phyloP scores from a whole-genome alignment of 129 eudicot genomes.

The Kitagawia praeruptora region DNA sequence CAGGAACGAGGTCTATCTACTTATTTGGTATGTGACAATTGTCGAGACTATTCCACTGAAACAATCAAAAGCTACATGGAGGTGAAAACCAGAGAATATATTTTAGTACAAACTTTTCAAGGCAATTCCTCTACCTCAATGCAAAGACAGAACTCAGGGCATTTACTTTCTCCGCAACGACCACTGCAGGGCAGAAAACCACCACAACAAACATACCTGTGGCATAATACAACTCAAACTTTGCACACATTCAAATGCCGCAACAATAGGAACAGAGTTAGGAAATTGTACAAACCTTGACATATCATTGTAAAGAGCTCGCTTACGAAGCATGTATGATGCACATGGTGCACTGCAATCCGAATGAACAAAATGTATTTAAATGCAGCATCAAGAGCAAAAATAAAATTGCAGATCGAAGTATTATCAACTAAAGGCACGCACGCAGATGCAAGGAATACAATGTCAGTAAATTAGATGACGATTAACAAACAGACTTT shows the following conservation, averaged over 20 bases:
- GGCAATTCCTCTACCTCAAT: slow-evolving; percentile 57
- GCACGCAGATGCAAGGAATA: not conserved
- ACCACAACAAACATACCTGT: slow-evolving; percentile 84
- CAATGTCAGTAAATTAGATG: no score
- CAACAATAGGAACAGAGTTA: not conserved
- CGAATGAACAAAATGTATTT: slow-evolving; percentile 9
- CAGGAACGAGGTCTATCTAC: no score
- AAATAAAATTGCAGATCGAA: not conserved
- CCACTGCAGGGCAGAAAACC: slow-evolving; percentile 99
- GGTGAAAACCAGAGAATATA: not conserved
- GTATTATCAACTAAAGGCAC: not conserved
- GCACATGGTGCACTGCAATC: slow-evolving; percentile 76
- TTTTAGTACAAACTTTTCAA: not conserved
- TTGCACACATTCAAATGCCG: not conserved
- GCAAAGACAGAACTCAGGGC: slow-evolving; percentile 92
- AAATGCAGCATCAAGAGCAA: slow-evolving; percentile 8
- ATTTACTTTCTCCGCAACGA: slow-evolving; percentile 89
- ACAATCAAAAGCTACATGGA: not conserved
- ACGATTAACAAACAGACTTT: no score
- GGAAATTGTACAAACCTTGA: slow-evolving; percentile 48
- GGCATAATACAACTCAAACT: slow-evolving; percentile 6
- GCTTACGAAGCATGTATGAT: slow-evolving; percentile 83
- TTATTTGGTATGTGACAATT: no score
- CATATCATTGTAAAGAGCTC: slow-evolving; percentile 96
- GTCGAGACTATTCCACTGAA: not conserved